Base-by-base conservation (phyloP, 805 yeast genomes). In the Ogataea saltuana region DNA sequence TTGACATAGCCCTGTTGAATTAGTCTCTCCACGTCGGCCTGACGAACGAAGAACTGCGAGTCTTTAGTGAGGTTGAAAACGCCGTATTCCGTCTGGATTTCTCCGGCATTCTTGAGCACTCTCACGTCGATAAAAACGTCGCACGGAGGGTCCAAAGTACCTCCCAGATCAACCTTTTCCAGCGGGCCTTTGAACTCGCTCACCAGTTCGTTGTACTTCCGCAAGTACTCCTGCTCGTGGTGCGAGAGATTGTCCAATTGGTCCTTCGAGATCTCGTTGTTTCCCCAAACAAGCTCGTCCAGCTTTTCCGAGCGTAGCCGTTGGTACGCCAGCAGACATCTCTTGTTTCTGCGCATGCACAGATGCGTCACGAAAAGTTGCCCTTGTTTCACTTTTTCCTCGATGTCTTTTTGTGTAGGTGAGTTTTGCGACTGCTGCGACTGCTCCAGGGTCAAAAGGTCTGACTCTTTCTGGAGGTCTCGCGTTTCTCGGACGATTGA, bases 41-140 rank as follows among this genome's bases (percentile, higher is more conserved):
- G 91, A 45, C 99, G 73, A 15, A 91, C 97, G 59, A 86, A 91
- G 59, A 91, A 90, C 59, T 93, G 98, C 3, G 96, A 86, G 61
- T 91, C 91, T 58, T 90, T 91, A 3, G 95, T 87, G 51, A 93
- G 68, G 56, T 90, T 90, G 68, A 93, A 89, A 3, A 88, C 96
- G 17, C 97, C 99, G 56, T 91, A 91, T 61, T 91, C 99, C 0
- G 99, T 93, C 59, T 90, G 97, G 26, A 91, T 88, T 60, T 93
- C 98, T 1, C 99, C 99, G 0, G 96, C 97, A 56, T 91, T 95
- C 60, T 85, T 85, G 39, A 91, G 65, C 6, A 91, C 98, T 45
- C 99, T 70, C 4, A 93, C 98, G 58, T 91, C 99, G 8, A 91
- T 86, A 55, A 91, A 93, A 21, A 93, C 85, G 53, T 88, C 95